Evolutionary conservation across 768 basidiomycete species (phyloP), one percentile per base, ranked within the genome.

Genomic region (Leucogyrophana mollusca): DNA sequence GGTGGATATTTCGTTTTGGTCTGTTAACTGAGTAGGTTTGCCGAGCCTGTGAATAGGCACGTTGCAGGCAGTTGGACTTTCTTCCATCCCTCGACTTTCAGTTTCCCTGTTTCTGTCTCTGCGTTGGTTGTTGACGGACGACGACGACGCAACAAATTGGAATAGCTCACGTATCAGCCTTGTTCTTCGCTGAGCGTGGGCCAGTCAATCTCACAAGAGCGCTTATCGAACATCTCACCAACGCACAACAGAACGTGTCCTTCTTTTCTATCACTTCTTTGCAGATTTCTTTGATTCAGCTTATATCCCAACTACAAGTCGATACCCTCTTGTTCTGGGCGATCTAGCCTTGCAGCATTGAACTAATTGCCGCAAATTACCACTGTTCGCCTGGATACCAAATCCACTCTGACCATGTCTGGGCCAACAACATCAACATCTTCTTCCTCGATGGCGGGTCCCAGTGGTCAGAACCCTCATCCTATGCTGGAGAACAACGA

Each of bases 401-500:
- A 17, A 40, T 46, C 45, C 20, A 22, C 59, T 47, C 43, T 38
- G 51, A 41, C 52, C 45, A 73, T 82, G 79, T 79, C 80, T 50
- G 60, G 69, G 50, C 65, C 79, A 56, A 72, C 77, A 30, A 69
- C 77, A 49, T 71, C 81, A 45, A 66, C 73, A 45, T 64, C 72
- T 48, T 59, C 73, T 47, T 63, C 68, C 52, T 61, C 68, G 51
- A 65, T 65, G 53, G 72, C 74, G 41, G 75, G 74, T 46, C 69
- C 79, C 47, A 83, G 74, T 51, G 77, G 76, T 47, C 77, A 78
- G 59, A 79, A 72, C 54, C 65, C 72, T 18, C 72, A 78, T 56
- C 68, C 72, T 25, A 46, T 73, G 42, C 62, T 73, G 39, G 77
- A 83, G 65, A 82, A 80, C 59, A 80, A 74, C 54, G 85, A 87